Percentiles rank a stretch among this genome's conserved stretches.
Evolutionary conservation across 176 grass and related monocot genomes (phyloP).

Genomic region (Oryza nivara): DNA sequence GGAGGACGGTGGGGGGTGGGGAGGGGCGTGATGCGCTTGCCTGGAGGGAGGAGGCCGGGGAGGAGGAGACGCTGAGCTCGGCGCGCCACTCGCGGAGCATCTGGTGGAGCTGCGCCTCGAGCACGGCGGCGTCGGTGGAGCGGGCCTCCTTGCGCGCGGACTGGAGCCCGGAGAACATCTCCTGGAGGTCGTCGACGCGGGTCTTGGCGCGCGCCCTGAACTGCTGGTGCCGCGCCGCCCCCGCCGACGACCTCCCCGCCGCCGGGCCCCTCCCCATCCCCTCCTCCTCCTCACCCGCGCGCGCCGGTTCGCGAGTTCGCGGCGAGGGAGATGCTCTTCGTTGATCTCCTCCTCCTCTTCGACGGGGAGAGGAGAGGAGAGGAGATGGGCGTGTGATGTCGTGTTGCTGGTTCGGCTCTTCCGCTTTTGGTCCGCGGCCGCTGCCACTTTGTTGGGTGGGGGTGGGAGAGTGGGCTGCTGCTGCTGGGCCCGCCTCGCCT

Average conservation of each 20-base stretch:
- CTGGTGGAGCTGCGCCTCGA: constrained; percentile 91
- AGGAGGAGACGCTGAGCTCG: constrained; percentile 82
- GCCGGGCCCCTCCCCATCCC: constrained; percentile 70
- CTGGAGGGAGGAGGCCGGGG: constrained; percentile 78
- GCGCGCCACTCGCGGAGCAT: constrained; percentile 96
- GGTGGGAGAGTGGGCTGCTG: not conserved
- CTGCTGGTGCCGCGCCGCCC: constrained; percentile 63
- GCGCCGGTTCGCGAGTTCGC: not conserved
- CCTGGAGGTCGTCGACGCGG: constrained; percentile 88
- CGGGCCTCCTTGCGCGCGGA: constrained; percentile 86
- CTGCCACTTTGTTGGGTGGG: constrained; percentile 48
- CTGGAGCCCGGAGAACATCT: constrained; percentile 90
- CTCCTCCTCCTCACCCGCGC: not conserved
- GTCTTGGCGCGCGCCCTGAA: constrained; percentile 89
- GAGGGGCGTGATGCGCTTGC: not conserved
- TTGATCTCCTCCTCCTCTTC: not conserved
- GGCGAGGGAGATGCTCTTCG: not conserved
- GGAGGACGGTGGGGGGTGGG: not conserved
- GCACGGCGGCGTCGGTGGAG: constrained; percentile 67
- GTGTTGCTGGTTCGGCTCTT: not conserved
- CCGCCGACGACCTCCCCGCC: constrained; percentile 31
- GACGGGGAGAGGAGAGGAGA: constrained; percentile 26
- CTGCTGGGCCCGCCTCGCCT: not conserved
- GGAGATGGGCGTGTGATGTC: constrained; percentile 26
- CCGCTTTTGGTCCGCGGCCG: constrained; percentile 22